Base-by-base conservation (phyloP, 257 asterid species). In the Scutellaria galericulata region DNA sequence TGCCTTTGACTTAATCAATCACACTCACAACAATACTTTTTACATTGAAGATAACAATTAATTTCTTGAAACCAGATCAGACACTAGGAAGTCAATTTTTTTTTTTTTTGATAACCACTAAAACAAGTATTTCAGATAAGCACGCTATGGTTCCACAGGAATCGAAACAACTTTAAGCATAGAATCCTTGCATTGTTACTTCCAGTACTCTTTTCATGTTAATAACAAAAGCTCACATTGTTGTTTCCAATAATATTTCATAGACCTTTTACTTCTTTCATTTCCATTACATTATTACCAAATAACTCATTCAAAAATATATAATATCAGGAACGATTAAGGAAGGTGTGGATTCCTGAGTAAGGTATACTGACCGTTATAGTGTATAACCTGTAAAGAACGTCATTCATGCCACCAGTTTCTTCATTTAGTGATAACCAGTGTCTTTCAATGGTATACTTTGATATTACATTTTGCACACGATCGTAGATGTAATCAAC, bases 331-430 rank as follows among this genome's bases (percentile, higher is more conserved):
- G 14, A 64, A 41, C 24, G 60, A n/a, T 46, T 39, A 14, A 58
- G 58, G 47, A 48, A 53, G 56, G 57, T 8, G 37, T 7, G 5
- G 8, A 24, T 24, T 54, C 61, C 6, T 8, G 13, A 74, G 55
- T 9, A 47, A 62, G 68, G 39, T 64, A 45, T 48, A 77, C 89
- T 24, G 68, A 94, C 99, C 81, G 99, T 88, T 70, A 90, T 66
- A 53, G 66, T 77, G 81, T 86, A 78, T 39, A 91, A 71, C 82
- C 68, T 82, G 81, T 94, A 91, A 61, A 94, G 96, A 80, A 91
- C 83, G 39, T 94, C 98, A 77, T 94, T 94, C 99, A 94, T 94
- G 82, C 99, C 99, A 45, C 99, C 99, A 1, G 93, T 87, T 86
- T 94, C 99, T 75, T 94, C 99, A 76, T 94, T 91, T 18, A 94